Percentiles rank a stretch among this genome's conserved stretches.
These are phyloP conservation scores for Cordyceps javanica DNA, from an alignment of 2,329 filamentous ascomycete genomes.

Conservation along the genomic window DNA sequence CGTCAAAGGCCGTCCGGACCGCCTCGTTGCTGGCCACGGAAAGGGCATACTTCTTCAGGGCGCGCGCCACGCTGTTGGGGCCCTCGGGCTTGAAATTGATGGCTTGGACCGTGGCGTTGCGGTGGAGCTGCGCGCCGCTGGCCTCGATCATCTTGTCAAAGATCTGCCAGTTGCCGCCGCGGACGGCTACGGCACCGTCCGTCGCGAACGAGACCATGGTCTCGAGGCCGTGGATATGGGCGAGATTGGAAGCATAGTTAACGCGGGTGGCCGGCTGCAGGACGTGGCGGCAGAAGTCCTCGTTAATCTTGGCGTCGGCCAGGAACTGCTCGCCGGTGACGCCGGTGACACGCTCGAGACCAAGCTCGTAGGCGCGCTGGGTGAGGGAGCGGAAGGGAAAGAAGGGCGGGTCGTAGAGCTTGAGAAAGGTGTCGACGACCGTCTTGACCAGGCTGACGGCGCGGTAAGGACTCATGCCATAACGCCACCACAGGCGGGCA, in stretches of 20 bases:
- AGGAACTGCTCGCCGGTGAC: conserved; percentile 71
- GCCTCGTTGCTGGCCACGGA: conserved; percentile 29
- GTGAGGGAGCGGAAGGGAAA: conserved; percentile 82
- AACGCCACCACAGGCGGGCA: conserved; percentile 75
- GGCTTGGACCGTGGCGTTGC: conserved; percentile 62
- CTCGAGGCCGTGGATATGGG: conserved; percentile 80
- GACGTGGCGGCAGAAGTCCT: conserved; percentile 68
- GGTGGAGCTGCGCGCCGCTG: conserved; percentile 53
- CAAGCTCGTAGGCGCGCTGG: conserved; percentile 59
- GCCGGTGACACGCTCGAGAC: conserved; percentile 58
- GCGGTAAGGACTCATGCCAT: conserved; percentile 71
- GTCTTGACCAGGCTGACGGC: conserved; percentile 66
- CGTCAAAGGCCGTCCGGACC: conserved; percentile 59
- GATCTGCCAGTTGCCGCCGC: conserved; percentile 90
- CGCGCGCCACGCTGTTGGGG: conserved; percentile 31
- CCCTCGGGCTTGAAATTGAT: conserved; percentile 43
- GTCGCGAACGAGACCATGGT: conserved; percentile 89
- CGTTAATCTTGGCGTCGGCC: conserved; percentile 58
- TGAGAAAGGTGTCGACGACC: conserved; percentile 66
- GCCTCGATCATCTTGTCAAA: conserved; percentile 73
- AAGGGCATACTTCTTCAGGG: conserved; percentile 42
- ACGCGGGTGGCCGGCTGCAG: conserved; percentile 88
- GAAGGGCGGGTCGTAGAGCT: conserved; percentile 71
- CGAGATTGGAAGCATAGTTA: conserved; percentile 88
- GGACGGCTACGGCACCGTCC: conserved; percentile 70